These are phyloP conservation scores for Microstegium vimineum DNA, from an alignment of 176 grass and related monocot species.

Conservation along the genomic window DNA sequence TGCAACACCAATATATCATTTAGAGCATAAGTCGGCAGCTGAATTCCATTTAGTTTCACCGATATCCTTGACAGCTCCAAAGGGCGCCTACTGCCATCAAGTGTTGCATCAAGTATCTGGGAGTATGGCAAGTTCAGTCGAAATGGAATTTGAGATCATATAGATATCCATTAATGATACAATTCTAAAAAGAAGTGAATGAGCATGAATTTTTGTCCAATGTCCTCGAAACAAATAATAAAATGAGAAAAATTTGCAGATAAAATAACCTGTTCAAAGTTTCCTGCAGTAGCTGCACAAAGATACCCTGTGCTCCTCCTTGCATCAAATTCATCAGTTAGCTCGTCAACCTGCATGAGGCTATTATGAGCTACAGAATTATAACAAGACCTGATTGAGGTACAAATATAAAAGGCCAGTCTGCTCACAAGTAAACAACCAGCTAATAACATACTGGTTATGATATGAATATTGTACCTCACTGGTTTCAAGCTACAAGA, in stretches of 20 bases:
- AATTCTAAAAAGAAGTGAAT: not conserved
- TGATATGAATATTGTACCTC: not conserved
- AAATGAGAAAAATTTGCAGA: not conserved
- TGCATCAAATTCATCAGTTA: conserved; percentile 85
- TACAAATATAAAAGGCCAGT: conserved; percentile 12
- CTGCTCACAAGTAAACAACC: not conserved
- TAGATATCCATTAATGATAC: conserved; percentile 1
- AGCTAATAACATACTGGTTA: not conserved
- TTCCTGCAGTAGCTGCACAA: conserved; percentile 68
- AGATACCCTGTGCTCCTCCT: conserved; percentile 92
- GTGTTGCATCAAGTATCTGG: conserved; percentile 74
- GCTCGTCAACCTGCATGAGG: conserved; percentile 63
- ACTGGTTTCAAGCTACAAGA: not conserved
- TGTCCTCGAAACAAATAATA: not conserved
- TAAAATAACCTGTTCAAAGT: conserved; percentile 73
- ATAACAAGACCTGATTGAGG: not conserved
- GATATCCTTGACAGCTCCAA: conserved; percentile 72
- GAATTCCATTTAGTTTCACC: conserved; percentile 58
- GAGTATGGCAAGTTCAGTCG: not conserved
- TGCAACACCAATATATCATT: conserved; percentile 93
- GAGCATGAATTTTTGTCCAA: not conserved
- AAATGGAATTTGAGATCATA: not conserved
- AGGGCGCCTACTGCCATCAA: conserved; percentile 56
- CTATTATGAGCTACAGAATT: conserved; percentile 7
- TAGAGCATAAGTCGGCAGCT: conserved; percentile 62